These are phyloP conservation scores for Euphorbia tirucalli DNA, from an alignment of 345 rosid species.

Conservation along the genomic window DNA sequence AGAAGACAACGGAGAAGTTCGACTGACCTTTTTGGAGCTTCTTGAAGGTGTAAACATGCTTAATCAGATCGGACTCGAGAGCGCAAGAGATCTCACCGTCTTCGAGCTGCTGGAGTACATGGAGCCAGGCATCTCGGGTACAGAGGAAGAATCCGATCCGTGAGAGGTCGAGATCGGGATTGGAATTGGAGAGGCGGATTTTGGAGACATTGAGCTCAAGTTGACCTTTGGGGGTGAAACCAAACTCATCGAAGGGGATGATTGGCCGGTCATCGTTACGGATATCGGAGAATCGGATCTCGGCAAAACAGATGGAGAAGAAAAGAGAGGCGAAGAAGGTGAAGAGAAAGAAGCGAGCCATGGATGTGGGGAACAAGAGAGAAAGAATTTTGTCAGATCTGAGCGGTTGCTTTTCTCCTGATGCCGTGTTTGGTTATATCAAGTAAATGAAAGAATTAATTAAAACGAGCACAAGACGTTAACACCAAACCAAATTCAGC, in stretches of 20 bases:
- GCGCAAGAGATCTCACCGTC: conserved; percentile 75
- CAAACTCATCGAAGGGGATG: conserved; percentile 84
- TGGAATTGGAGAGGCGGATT: conserved; percentile 46
- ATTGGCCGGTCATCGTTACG: conserved; percentile 66
- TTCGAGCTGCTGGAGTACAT: conserved; percentile 70
- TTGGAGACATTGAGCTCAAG: conserved; percentile 70
- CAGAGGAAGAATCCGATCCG: conserved; percentile 91
- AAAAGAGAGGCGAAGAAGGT: conserved; percentile 21
- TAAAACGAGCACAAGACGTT: too few species aligned
- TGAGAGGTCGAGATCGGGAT: conserved; percentile 61
- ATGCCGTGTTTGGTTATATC: background rate
- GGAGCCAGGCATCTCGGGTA: conserved; percentile 81
- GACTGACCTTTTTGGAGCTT: conserved; percentile 35
- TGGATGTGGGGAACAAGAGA: conserved; percentile 22
- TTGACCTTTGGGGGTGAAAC: conserved; percentile 79
- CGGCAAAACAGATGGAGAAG: conserved; percentile 41
- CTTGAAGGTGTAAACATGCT: conserved; percentile 61
- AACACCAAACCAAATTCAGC: background rate
- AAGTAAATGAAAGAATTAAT: background rate
- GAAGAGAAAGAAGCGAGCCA: conserved; percentile 35
- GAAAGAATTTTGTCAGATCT: conserved; percentile 12
- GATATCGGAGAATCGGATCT: conserved; percentile 70
- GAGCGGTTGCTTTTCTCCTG: background rate
- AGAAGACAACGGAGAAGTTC: conserved; percentile 18
- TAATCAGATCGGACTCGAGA: conserved; percentile 60